A percentile compares a stretch with the other conserved stretches of the same genome.
These are phyloP conservation scores for Mycena capillaripes DNA, from an alignment of 768 basidiomycete genomes.

Conservation along the genomic window DNA sequence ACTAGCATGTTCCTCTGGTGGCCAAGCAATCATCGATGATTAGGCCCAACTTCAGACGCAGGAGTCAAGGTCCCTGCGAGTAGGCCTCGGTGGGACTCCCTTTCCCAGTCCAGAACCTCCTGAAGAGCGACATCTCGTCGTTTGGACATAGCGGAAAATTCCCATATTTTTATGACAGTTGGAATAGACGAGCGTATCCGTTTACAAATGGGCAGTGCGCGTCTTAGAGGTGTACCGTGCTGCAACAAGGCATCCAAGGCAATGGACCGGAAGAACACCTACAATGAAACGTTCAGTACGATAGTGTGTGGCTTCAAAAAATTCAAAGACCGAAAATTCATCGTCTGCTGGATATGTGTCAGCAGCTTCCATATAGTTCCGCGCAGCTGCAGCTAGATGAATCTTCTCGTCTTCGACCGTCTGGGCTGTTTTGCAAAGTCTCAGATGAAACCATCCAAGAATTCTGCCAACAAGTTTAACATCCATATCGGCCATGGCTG, in stretches of 20 bases:
- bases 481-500: not conserved
- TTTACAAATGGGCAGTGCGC: constrained; percentile 42
- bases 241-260: constrained; percentile 17
- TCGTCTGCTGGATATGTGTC: constrained; percentile 9
- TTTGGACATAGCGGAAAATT: constrained; percentile 28
- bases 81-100: constrained; percentile 3
- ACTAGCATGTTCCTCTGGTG: no score
- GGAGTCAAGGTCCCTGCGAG: constrained; percentile 6
- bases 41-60: not conserved
- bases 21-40: not conserved
- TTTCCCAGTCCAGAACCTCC: constrained; percentile 24
- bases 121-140: constrained; percentile 23
- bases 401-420: constrained; percentile 18
- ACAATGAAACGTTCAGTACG: not conserved
- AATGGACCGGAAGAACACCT: constrained; percentile 18
- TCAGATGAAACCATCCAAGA: constrained; percentile 29
- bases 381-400: constrained; percentile 28
- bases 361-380: constrained; percentile 17
- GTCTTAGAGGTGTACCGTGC: constrained; percentile 40
- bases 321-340: constrained; percentile 3
- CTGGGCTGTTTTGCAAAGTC: constrained; percentile 3
- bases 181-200: constrained; percentile 39
- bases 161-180: constrained; percentile 43
- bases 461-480: not conserved
- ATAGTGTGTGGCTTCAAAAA: not conserved